Evolutionary conservation across 2,329 filamentous ascomycete genomes (phyloP).

Genomic region (Orbilia javanica): DNA sequence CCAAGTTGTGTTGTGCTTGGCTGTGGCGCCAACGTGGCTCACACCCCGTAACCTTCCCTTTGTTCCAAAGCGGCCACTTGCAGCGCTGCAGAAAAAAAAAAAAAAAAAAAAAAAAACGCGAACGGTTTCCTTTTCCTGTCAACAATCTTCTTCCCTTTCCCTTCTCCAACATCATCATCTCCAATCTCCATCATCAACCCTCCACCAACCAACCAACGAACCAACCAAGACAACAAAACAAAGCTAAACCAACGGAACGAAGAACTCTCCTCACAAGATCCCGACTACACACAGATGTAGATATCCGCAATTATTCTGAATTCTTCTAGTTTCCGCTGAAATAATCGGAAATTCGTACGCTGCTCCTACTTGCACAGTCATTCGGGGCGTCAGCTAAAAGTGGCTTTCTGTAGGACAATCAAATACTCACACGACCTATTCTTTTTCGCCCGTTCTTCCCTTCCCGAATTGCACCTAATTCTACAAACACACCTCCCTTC

Average conservation of each 20-base stretch:
- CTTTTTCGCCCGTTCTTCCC: neutral
- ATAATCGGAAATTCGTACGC: slow-evolving; percentile 1
- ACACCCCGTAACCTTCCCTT: neutral
- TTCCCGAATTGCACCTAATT: neutral
- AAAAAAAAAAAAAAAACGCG: slow-evolving; percentile 27
- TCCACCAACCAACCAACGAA: neutral
- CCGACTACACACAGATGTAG: slow-evolving; percentile 1
- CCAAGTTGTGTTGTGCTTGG: neutral
- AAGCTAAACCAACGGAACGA: too few relatives aligned
- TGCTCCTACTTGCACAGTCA: too few relatives aligned
- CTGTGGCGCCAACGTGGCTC: neutral
- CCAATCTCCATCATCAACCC: neutral
- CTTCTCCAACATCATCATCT: neutral
- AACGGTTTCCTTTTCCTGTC: slow-evolving; percentile 37
- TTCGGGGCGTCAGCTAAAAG: too few relatives aligned
- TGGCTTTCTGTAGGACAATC: too few relatives aligned
- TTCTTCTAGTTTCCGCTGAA: neutral
- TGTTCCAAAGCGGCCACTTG: slow-evolving; percentile 21
- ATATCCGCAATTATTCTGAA: neutral
- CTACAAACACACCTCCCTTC: neutral
- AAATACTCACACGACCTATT: neutral
- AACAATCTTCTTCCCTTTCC: neutral
- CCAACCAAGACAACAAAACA: neutral
- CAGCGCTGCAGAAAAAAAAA: neutral
- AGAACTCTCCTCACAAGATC: neutral